Evolutionary conservation across 2,329 filamentous ascomycete genomes (phyloP).

Genomic region (Colletotrichum liriopes): DNA sequence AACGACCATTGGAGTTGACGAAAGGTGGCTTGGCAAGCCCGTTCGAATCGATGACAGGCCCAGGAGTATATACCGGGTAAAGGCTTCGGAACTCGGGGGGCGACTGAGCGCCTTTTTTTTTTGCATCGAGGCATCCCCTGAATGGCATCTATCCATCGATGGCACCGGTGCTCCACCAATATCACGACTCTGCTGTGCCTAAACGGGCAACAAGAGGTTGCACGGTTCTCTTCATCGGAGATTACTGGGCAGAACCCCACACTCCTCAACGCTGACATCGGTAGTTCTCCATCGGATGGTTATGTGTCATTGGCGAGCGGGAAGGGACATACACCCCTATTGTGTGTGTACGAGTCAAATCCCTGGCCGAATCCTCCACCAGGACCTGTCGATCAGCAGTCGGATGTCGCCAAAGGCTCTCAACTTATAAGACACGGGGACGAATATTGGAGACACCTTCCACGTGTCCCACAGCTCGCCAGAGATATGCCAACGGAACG

Average conservation of each 20-base stretch:
- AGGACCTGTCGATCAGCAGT: constrained; percentile 23
- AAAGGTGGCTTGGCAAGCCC: background rate
- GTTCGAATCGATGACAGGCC: background rate
- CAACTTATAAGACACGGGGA: background rate
- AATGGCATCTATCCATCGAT: constrained; percentile 1
- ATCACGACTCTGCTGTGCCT: constrained; percentile 23
- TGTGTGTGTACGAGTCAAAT: constrained; percentile 33
- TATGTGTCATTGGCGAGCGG: constrained; percentile 17
- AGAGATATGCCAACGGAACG: background rate
- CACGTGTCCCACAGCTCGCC: constrained; percentile 1
- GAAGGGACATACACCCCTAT: background rate
- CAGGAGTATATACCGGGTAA: constrained; percentile 3
- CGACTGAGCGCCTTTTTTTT: background rate
- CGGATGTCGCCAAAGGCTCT: constrained; percentile 13
- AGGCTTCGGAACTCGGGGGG: constrained; percentile 26
- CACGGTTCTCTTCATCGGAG: constrained; percentile 35
- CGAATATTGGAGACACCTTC: background rate
- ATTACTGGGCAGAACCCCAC: constrained; percentile 33
- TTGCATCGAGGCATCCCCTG: constrained; percentile 9
- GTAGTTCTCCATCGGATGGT: constrained; percentile 11
- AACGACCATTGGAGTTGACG: constrained; percentile 9
- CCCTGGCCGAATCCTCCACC: constrained; percentile 17
- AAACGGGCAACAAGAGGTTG: constrained; percentile 9
- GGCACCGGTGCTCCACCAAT: constrained; percentile 23
- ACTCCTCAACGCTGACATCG: constrained; percentile 13